A percentile compares a stretch with the other conserved stretches of the same genome.
Conservation (phyloP, 2,329 filamentous ascomycete species). For the Neofusicoccum sp. region DNA sequence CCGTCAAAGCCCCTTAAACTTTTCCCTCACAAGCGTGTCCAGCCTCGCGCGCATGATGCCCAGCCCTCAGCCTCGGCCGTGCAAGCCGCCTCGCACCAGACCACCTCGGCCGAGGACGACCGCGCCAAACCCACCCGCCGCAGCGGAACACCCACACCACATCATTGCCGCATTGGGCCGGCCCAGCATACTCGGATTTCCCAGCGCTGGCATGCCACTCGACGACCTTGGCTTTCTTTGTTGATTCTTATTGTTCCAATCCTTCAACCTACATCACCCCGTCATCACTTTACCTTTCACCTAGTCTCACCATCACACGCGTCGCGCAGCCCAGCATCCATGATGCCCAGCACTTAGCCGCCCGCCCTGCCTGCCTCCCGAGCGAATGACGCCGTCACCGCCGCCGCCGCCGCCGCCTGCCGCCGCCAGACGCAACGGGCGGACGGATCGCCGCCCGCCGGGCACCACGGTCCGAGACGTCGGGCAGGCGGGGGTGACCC, state of each 20-base stretch:
- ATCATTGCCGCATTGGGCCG: background rate
- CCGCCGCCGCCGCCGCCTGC: no score
- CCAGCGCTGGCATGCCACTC: no score
- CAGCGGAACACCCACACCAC: background rate
- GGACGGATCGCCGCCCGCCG: no score
- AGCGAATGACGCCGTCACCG: no score
- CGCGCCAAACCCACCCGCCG: background rate
- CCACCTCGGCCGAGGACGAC: background rate
- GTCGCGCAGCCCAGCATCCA: background rate
- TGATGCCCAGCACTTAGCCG: background rate
- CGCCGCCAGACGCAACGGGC: no score
- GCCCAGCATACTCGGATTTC: background rate
- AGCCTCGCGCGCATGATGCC: background rate
- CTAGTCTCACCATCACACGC: background rate
- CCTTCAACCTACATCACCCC: background rate
- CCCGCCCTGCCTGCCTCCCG: no score
- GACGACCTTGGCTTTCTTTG: no score
- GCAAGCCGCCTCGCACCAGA: background rate
- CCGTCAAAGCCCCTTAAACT: background rate
- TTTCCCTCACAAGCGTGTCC: background rate
- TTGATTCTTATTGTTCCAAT: background rate
- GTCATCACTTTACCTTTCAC: background rate
- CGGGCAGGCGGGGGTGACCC: no score
- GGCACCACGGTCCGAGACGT: no score
- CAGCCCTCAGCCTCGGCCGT: no score